Evolutionary conservation across 1,284 basidiomycete species (phyloP), one percentile per base, ranked within the genome.

Genomic region (Puccinia sorghi): DNA sequence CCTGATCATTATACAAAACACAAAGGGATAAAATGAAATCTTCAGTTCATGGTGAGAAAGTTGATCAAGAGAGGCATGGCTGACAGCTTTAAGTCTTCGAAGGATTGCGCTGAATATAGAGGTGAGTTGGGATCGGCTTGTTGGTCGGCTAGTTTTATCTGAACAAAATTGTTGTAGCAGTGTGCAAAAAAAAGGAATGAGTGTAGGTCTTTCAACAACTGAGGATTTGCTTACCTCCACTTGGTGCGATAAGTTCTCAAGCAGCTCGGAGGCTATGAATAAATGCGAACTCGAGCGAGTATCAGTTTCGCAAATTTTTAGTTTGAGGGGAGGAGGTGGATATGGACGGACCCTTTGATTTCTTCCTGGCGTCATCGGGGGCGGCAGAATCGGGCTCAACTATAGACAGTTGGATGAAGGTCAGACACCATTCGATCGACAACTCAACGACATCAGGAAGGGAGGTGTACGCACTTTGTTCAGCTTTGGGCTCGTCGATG

Each of bases 141-240:
- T 85, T 97, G 93, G 86, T 99, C 96, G 71, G 95, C 95, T 79
- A 99, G 88, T 43, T 95, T 99, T 81, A 99, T 94, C 92, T 98
- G 80, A n/a, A 41, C 22, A 46, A 63, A 50, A 43, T 59, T 22
- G 25, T 67, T 25, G 4, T 3, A 57, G 1, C 15, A 57, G 56
- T 32, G 9, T 6, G 20, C 13, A 6, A 17, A 17, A 4, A 41
- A 3, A 17, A 61, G 39, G 9, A 17, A 13, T 11, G 43, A 43
- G 43, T 6, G 43, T 50, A 4, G 48, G 48, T 50, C 17, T 50
- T 7, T 50, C 8, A 20, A 50, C 43, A 6, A 43, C 43, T 43
- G 13, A 13, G 43, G 43, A 43, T 12, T n/a, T n/a, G 46, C 67
- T 56, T 46, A 78, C 76, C 48, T 78, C 76, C 17, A 78, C 76